Base-by-base conservation (phyloP, 108 stramenopile species). In the Schizochytrium sp. region DNA sequence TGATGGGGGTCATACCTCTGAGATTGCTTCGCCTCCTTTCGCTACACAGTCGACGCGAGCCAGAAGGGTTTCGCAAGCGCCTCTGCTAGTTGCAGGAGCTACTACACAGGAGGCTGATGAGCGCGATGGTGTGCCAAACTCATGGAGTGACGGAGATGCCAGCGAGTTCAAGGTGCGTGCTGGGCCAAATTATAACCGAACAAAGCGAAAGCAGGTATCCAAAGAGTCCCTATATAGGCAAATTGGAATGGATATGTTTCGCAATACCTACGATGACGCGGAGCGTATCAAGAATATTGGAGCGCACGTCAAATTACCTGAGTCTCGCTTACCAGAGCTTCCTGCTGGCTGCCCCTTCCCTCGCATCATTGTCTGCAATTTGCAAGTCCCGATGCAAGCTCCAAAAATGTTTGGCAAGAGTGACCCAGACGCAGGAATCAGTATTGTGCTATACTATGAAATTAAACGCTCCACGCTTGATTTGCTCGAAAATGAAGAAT, bases 371-470 rank as follows among this genome's bases (percentile, higher is more conserved):
- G 55, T 83, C 28, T 83, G 45, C 76, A 83, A 83, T 28, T 55
- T 83, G 15, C 76, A 83, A 50, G 53, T 83, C 12, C 76, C 76
- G 12, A 50, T 83, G 4, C 50, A n/a, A 13, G 53, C 76, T 10
- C 76, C 76, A 8, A 83, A 83, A 42, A 83, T 83, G 76, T 83
- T 83, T 42, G 76, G 76, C 76, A 83, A 83, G 47, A 10, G 17
- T 2, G 76, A 83, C 0, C 47, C 76, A 47, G 76, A 83, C 13
- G 50, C 76, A 5, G 76, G 76, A 10, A 17, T 83, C 15, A 83
- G 76, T 28, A n/a, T 83, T 17, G 76, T 83, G 28, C 76, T 55
- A 53, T 83, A 83, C 76, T 83, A 55, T 83, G 76, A 83, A 40
- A 83, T 83, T n/a, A 83, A 83, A 28, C 76, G 50, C 53, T 49